These are phyloP conservation scores for Leccinum pachyderme DNA, from an alignment of 1,284 basidiomycete genomes.

Conservation along the genomic window DNA sequence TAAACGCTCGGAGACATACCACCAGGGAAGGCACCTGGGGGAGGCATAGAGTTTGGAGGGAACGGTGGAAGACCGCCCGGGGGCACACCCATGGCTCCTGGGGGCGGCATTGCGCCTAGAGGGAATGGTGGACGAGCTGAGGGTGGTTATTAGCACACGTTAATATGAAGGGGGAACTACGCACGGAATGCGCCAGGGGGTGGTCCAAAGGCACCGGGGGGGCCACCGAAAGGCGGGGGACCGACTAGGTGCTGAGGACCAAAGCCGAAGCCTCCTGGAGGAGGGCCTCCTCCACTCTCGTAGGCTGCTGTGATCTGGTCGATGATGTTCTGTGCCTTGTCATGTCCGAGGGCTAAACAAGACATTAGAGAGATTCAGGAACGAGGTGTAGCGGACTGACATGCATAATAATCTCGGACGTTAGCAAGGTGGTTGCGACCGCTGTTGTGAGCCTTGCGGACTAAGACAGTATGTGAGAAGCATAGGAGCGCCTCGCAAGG, in stretches of 20 bases:
- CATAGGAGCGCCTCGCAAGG: constrained; percentile 8
- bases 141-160: constrained; percentile 1
- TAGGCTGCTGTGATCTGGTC: constrained; percentile 94
- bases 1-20: constrained; percentile 33
- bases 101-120: constrained; percentile 50
- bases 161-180: constrained; percentile 1
- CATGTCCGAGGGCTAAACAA: constrained; percentile 80
- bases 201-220: constrained; percentile 37
- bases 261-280: constrained; percentile 79
- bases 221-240: constrained; percentile 36
- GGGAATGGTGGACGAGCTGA: constrained; percentile 69
- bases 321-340: constrained; percentile 94
- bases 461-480: constrained; percentile 41
- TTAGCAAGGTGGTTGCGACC: constrained; percentile 96
- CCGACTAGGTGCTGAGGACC: constrained; percentile 66
- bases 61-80: constrained; percentile 47
- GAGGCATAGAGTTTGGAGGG: constrained; percentile 37
- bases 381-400: constrained; percentile 43
- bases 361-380: constrained; percentile 12
- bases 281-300: constrained; percentile 81
- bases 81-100: constrained; percentile 54
- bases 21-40: constrained; percentile 41
- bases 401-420: constrained; percentile 96
- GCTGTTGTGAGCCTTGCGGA: constrained; percentile 97
- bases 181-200: constrained; percentile 28